These are phyloP conservation scores for Stephanodiscus minutulus DNA, from an alignment of 108 stramenopile genomes.

Conservation along the genomic window DNA sequence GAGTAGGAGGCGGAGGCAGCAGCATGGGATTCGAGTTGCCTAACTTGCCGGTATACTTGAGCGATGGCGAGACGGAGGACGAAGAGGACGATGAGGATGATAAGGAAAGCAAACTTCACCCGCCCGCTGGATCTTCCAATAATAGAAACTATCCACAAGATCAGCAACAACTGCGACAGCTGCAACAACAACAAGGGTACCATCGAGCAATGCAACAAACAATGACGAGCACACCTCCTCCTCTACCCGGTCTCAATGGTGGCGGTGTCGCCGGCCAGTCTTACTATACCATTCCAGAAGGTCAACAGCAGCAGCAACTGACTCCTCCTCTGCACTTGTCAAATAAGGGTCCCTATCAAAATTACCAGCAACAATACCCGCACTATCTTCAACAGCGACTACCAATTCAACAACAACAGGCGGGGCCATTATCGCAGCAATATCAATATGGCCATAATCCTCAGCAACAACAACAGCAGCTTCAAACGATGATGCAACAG, in stretches of 20 bases:
- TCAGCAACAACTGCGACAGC: constrained; percentile 3
- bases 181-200: constrained; percentile 8
- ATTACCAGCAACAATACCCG: constrained; percentile 34
- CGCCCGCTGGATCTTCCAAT: too few species aligned
- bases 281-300: constrained; percentile 14
- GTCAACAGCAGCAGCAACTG: constrained; percentile 31
- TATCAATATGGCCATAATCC: constrained; percentile 40
- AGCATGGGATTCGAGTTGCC: constrained; percentile 74
- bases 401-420: constrained; percentile 28
- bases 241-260: neutral
- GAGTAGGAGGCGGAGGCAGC: constrained; percentile 39
- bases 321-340: constrained; percentile 3
- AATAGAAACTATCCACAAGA: neutral
- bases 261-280: neutral
- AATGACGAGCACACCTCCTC: neutral
- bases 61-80: constrained; percentile 68
- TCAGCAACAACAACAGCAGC: constrained; percentile 23
- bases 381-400: constrained; percentile 33
- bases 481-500: constrained; percentile 13
- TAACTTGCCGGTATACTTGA: constrained; percentile 83
- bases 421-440: constrained; percentile 32
- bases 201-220: neutral
- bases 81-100: constrained; percentile 32
- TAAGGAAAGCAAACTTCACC: too few species aligned
- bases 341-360: constrained; percentile 23